Evolutionary conservation across 495 filamentous ascomycete species (phyloP).

Genomic region (Massariosphaeria phaeospora): DNA sequence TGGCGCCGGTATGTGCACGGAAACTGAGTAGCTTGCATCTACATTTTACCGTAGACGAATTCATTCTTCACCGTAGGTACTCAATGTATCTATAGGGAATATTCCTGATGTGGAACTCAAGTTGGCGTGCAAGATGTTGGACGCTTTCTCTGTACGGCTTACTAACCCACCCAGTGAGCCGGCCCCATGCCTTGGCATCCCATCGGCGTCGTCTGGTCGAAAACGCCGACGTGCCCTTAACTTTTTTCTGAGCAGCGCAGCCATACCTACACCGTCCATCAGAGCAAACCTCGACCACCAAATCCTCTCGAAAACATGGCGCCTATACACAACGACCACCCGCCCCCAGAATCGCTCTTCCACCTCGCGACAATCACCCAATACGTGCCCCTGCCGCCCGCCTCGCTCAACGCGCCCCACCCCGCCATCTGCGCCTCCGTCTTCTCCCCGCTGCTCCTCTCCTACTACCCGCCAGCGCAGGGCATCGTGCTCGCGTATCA

Average conservation of each 20-base stretch:
- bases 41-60: too few relatives aligned
- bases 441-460: constrained; percentile 69
- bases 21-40: too few relatives aligned
- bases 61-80: too few relatives aligned
- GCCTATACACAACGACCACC: constrained; percentile 1
- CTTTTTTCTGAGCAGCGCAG: constrained; percentile 9
- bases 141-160: too few relatives aligned
- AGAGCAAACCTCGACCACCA: too few relatives aligned
- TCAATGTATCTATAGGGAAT: too few relatives aligned
- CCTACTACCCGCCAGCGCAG: constrained; percentile 65
- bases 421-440: constrained; percentile 67
- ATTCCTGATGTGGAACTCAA: too few relatives aligned
- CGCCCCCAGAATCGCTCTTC: constrained; percentile 50
- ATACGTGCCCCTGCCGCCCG: constrained; percentile 67
- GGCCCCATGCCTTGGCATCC: too few relatives aligned
- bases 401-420: constrained; percentile 57
- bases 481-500: constrained; percentile 68
- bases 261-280: too few relatives aligned
- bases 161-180: too few relatives aligned
- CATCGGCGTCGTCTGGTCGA: not conserved
- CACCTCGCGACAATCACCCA: constrained; percentile 57
- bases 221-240: constrained; percentile 1
- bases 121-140: too few relatives aligned
- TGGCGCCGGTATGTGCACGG: too few relatives aligned
- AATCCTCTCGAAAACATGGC: constrained; percentile 9